Base-by-base conservation (phyloP, 305 asterid species). In the Petunia hybrid region DNA sequence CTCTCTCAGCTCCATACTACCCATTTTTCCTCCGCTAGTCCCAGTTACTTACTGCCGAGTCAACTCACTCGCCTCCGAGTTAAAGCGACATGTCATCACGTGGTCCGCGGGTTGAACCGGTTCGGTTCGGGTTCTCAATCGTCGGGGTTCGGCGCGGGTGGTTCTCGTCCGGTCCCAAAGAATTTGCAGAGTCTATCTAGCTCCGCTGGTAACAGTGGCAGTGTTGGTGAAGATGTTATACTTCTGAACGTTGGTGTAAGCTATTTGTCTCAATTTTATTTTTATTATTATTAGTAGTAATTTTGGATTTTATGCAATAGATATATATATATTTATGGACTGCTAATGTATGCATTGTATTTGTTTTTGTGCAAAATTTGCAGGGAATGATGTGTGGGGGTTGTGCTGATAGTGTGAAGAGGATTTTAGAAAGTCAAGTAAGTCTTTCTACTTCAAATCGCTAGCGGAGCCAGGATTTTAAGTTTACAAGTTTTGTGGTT, bases 341-440 rank as follows among this genome's bases (percentile, higher is more conserved):
- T 22, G 31, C 31, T 22, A 22, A 22, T 22, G 31, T 22, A 22
- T 22, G 31, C 31, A 22, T 22, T 22, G 31, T 22, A 22, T 22
- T 22, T 22, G 31, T 22, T 22, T 22, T 22, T 22, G 31, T 22
- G 2, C 16, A 6, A 13, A 12, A 35, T 59, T 59, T 56, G 48
- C 61, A 88, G 91, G 91, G 91, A 53, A 88, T 88, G 91, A 80
- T 81, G 16, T 88, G 91, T 42, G 91, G 88, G 53, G 91, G 91
- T 41, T 88, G 91, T 78, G 84, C 83, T 10, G 87, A 87, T 14
- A 95, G 97, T 68, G 99, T 95, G 77, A 92, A 88, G 89, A 92
- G 94, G 75, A 95, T 95, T 84, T 87, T 95, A 80, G 99, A 95
- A 86, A 92, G 90, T 86, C 99, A 93, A 91, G 99, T 95, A 84